Evolutionary conservation across 345 rosid genomes (phyloP), one percentile per base, ranked within the genome.

Genomic region (Hibiscus syriacus): DNA sequence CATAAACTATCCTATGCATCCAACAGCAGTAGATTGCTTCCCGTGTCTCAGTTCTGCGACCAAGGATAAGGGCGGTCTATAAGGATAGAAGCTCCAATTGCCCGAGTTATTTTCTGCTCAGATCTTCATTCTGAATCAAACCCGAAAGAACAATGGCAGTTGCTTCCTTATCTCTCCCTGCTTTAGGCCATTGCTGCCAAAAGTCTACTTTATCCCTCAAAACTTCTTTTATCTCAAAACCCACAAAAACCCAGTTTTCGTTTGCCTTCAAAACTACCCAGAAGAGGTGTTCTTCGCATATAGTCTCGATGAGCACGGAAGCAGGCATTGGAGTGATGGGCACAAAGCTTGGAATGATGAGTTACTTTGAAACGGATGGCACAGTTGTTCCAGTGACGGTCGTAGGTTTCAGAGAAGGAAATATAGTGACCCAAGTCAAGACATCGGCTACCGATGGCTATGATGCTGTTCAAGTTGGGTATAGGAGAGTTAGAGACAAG

Each of bases 311-410:
- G 84, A 86, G 96, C 78, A 80, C 76, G 79, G 98, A 93, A 25
- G 98, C 98, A 1, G 98, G 97, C 8, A 68, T 90, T 68, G 98
- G 98, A 16, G 90, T 93, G 4, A 93, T 93, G 98, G 97, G 91
- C 0, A 90, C 97, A 0, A 93, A 93, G 73, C 94, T 93, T 17
- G 98, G 98, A 0, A 93, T 93, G 96, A 87, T 93, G 98, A 86
- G 73, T 61, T 89, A 72, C 86, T 93, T 93, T 68, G 94, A 90
- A 74, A 41, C 82, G 10, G 53, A 85, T 73, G 97, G 96, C 11
- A 89, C 79, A 2, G 94, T 86, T 1, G 90, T 93, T 12, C 96
- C 98, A 0, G 97, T 93, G 4, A 90, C 98, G 0, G 91, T 93
- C 5, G 91, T 93, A 30, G 98, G 98, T 6, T 93, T 93, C 68